phyloP scores from a whole-genome alignment of 2,329 filamentous ascomycete genomes.

The Pseudogymnoascus sp. region DNA sequence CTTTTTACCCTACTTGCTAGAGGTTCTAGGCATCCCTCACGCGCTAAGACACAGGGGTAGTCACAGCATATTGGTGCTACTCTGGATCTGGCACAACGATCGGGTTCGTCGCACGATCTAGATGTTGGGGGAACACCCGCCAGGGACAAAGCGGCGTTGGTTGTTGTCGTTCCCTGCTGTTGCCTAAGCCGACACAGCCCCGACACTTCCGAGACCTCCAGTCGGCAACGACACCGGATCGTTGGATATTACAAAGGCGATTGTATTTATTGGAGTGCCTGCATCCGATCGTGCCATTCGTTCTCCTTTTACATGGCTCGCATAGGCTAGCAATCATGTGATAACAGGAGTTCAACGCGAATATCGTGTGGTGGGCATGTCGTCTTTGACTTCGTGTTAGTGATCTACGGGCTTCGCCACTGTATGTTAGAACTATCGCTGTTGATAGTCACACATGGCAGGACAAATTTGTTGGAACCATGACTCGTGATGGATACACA shows the following conservation, averaged over 20 bases:
- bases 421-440: background rate
- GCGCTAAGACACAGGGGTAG: background rate
- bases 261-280: background rate
- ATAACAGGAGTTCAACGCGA: background rate
- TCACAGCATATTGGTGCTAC: background rate
- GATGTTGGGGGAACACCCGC: background rate
- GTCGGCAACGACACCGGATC: background rate
- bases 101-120: background rate
- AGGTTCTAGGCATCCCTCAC: background rate
- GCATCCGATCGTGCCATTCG: background rate
- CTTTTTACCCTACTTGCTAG: background rate
- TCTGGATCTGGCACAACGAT: background rate
- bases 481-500: background rate
- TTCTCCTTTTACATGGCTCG: background rate
- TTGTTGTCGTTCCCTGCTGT: background rate
- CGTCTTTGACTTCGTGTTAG: background rate
- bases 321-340: background rate
- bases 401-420: background rate
- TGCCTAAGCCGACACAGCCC: background rate
- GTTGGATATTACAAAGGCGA: background rate
- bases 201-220: background rate
- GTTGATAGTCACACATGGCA: background rate
- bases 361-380: background rate
- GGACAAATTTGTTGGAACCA: background rate
- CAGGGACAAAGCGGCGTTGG: background rate